Conservation (phyloP, 257 asterid species). For the Vinca minor region DNA sequence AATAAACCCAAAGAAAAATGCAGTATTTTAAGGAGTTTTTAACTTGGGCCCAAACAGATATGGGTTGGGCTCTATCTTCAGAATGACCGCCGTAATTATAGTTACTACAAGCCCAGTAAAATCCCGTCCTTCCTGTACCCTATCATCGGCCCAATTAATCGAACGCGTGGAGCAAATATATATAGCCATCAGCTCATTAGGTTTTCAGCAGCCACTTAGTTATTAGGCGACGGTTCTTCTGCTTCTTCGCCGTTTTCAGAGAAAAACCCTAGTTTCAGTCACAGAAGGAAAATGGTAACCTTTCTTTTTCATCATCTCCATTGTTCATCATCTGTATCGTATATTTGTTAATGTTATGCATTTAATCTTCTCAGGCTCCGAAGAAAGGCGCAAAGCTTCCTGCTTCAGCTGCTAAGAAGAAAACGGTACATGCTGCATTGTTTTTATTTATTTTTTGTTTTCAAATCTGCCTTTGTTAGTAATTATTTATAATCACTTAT, state of each 20-base stretch:
- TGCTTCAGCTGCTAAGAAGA: constrained; percentile 19
- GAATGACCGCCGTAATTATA: too few relatives aligned
- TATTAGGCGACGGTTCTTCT: too few relatives aligned
- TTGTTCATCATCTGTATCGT: neutral
- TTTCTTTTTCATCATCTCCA: neutral
- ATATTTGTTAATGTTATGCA: neutral
- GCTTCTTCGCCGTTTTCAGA: constrained; percentile 2
- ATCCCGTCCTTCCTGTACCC: neutral
- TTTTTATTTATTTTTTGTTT: too few relatives aligned
- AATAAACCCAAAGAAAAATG: too few relatives aligned
- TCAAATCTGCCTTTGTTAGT: too few relatives aligned
- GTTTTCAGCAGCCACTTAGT: neutral
- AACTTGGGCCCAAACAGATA: too few relatives aligned
- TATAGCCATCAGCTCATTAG: neutral
- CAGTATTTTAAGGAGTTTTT: too few relatives aligned
- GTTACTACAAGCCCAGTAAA: neutral
- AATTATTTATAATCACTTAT: too few relatives aligned
- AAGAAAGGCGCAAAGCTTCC: constrained; percentile 20
- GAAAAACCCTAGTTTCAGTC: constrained; percentile 3
- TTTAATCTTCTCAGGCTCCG: constrained; percentile 12
- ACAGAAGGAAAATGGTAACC: constrained; percentile 6
- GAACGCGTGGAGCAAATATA: too few relatives aligned
- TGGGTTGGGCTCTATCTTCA: too few relatives aligned
- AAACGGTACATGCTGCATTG: too few relatives aligned
- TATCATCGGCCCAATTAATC: neutral